Conservation (phyloP, 768 basidiomycete species). For the Ramaria sp. region DNA sequence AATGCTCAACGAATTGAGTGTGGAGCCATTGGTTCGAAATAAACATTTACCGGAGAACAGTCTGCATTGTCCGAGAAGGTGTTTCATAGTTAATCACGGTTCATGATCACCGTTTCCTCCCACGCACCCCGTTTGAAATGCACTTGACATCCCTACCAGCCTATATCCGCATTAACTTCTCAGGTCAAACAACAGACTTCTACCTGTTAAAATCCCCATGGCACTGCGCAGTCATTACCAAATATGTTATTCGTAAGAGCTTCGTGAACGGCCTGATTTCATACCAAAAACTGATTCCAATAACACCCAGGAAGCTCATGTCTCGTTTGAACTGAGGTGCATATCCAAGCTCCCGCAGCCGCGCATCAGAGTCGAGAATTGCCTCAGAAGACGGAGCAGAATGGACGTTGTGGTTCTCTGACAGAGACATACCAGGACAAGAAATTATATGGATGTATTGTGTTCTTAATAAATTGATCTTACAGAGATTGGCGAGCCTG, state of each 20-base stretch:
- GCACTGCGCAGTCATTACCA: conserved; percentile 20
- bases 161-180: background rate
- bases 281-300: conserved; percentile 43
- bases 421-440: background rate
- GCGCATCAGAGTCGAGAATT: conserved; percentile 22
- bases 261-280: background rate
- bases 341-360: conserved; percentile 42
- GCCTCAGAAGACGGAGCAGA: background rate
- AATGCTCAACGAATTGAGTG: too few relatives aligned
- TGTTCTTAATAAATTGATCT: too few relatives aligned
- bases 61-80: background rate
- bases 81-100: background rate
- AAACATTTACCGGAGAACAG: conserved; percentile 4
- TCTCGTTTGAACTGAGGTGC: conserved; percentile 46
- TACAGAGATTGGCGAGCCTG: too few relatives aligned
- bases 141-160: conserved; percentile 21
- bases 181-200: background rate
- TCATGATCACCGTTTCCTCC: background rate
- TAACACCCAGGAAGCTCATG: conserved; percentile 48
- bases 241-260: background rate
- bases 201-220: conserved; percentile 50
- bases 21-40: too few relatives aligned
- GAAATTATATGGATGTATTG: background rate
- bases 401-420: background rate
- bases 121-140: conserved; percentile 40